Evolutionary conservation across 2,329 filamentous ascomycete species (phyloP).

Genomic region (Penicillium sp.): DNA sequence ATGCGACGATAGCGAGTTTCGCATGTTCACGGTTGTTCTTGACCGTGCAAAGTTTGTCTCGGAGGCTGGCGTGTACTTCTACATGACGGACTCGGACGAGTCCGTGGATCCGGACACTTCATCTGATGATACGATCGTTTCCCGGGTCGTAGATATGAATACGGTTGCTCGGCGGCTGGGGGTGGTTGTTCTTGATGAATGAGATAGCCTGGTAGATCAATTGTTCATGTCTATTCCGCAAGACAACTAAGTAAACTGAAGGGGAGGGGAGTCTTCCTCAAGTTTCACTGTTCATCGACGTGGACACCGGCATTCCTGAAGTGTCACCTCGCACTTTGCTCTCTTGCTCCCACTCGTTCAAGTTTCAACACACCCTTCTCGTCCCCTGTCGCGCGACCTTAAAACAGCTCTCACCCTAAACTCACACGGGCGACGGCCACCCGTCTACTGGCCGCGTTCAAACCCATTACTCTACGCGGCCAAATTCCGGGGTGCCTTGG

Average conservation of each 20-base stretch:
- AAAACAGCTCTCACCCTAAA: too few species aligned
- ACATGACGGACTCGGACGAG: background rate
- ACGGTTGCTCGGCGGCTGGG: background rate
- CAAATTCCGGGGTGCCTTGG: too few species aligned
- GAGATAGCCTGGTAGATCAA: too few species aligned
- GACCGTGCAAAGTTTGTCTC: background rate
- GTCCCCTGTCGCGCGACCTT: too few species aligned
- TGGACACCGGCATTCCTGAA: background rate
- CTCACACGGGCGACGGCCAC: too few species aligned
- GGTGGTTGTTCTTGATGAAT: background rate
- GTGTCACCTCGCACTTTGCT: background rate
- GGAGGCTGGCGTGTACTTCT: background rate
- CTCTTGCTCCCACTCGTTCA: background rate
- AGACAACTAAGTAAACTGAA: too few species aligned
- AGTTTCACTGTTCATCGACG: background rate
- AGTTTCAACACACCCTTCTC: too few species aligned
- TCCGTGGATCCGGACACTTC: background rate
- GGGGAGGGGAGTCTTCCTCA: too few species aligned
- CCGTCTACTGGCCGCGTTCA: too few species aligned
- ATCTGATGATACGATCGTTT: background rate
- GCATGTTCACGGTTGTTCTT: background rate
- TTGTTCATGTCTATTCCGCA: too few species aligned
- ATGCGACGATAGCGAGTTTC: background rate
- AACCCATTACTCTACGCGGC: too few species aligned
- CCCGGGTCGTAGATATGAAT: background rate